Conservation (phyloP, 2,329 filamentous ascomycete species). For the Monosporascus sp. region DNA sequence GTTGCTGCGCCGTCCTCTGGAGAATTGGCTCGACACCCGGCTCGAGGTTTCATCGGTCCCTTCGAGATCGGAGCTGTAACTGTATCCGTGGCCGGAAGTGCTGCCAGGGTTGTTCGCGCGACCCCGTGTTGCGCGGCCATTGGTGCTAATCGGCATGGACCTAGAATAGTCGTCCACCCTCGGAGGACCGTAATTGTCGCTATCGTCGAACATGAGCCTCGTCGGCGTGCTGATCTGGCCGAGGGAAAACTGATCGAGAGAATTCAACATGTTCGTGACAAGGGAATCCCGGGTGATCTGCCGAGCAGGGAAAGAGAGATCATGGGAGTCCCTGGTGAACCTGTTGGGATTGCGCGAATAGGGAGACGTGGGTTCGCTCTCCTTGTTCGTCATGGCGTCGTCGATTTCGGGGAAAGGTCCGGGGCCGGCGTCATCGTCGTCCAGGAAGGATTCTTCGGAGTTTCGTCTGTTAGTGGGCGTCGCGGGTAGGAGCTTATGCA, state of each 20-base stretch:
- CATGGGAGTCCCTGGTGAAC: conserved; percentile 64
- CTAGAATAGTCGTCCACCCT: conserved; percentile 20
- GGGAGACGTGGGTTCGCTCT: conserved; percentile 24
- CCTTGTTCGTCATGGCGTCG: conserved; percentile 14
- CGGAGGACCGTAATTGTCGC: conserved; percentile 22
- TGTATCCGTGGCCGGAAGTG: conserved; percentile 38
- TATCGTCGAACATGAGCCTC: conserved; percentile 32
- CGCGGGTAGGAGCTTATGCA: conserved; percentile 23
- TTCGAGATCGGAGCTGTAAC: conserved; percentile 60
- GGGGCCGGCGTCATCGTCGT: conserved; percentile 16
- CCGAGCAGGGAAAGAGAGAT: conserved; percentile 72
- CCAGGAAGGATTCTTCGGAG: conserved; percentile 26
- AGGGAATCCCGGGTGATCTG: conserved; percentile 83
- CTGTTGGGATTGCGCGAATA: conserved; percentile 21
- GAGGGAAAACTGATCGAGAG: conserved; percentile 76
- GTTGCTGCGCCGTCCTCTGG: conserved; percentile 67
- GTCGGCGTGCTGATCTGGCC: conserved; percentile 35
- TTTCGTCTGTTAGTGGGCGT: conserved; percentile 15
- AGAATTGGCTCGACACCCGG: conserved; percentile 45
- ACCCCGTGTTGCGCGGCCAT: conserved; percentile 13
- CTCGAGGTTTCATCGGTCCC: conserved; percentile 46
- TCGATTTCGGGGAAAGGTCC: conserved; percentile 8
- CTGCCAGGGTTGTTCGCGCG: conserved; percentile 19
- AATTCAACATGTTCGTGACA: conserved; percentile 92
- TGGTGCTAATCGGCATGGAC: conserved; percentile 19